A percentile compares a stretch with the other conserved stretches of the same genome.
These are phyloP conservation scores for Trametes cingulata DNA, from an alignment of 768 basidiomycete species.

Conservation along the genomic window DNA sequence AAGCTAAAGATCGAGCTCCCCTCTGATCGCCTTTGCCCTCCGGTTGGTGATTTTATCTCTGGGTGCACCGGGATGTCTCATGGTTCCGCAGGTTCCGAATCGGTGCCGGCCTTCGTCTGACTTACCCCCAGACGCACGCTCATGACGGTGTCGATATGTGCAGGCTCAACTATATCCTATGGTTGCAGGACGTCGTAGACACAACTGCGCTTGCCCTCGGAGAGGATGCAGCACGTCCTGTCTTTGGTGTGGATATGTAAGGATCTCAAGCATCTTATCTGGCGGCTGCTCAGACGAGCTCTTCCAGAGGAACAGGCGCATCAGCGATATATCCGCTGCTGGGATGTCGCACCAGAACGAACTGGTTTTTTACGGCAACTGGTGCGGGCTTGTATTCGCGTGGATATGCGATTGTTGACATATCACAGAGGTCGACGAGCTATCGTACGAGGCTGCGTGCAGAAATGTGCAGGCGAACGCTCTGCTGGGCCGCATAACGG, in stretches of 20 bases:
- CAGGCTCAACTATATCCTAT: constrained; percentile 86
- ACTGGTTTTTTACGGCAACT: constrained; percentile 68
- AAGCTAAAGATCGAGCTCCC: constrained; percentile 61
- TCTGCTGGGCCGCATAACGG: constrained; percentile 49
- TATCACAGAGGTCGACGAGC: constrained; percentile 65
- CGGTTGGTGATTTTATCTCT: constrained; percentile 49
- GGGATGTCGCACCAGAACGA: constrained; percentile 50
- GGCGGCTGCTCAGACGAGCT: neutral
- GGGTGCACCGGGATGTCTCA: neutral
- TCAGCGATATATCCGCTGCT: constrained; percentile 89
- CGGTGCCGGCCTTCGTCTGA: constrained; percentile 41
- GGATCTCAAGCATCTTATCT: neutral
- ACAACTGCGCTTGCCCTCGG: constrained; percentile 28
- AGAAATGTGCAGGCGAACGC: constrained; percentile 59
- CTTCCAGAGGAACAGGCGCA: constrained; percentile 80
- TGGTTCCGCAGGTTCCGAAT: constrained; percentile 62
- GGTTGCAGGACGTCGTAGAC: constrained; percentile 72
- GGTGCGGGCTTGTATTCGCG: constrained; percentile 41
- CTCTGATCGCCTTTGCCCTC: constrained; percentile 79
- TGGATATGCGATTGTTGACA: neutral
- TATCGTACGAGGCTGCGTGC: constrained; percentile 57
- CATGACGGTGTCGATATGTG: neutral
- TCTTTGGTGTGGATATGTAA: constrained; percentile 75
- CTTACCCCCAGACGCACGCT: neutral
- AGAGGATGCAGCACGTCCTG: constrained; percentile 6